A percentile compares a stretch with the other conserved stretches of the same genome.
Evolutionary conservation across 257 asterid species (phyloP).

Genomic region (Rehmannia glutinosa): DNA sequence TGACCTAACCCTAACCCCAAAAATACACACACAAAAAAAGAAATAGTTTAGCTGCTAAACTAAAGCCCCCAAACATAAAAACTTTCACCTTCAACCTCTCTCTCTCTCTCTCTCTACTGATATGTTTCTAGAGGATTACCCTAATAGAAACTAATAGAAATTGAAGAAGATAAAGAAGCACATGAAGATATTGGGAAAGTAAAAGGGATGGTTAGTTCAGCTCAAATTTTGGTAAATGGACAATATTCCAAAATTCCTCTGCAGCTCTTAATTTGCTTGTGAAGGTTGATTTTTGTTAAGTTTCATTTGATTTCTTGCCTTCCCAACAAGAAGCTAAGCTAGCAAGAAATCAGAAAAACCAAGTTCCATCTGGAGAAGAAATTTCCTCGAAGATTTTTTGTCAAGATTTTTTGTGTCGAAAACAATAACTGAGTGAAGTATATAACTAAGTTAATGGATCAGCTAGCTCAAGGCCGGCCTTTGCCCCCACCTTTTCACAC

Average conservation of each 20-base stretch:
- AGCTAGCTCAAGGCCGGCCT: slow-evolving; percentile 71
- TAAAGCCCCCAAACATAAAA: slow-evolving; percentile 20
- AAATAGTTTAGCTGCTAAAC: slow-evolving; percentile 3
- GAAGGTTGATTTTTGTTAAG: no score
- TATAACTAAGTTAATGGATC: slow-evolving; percentile 44
- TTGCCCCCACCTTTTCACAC: slow-evolving; percentile 77
- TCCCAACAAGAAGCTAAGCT: not conserved
- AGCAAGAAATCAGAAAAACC: no score
- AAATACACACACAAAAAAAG: not conserved
- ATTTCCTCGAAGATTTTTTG: not conserved
- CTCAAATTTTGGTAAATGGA: slow-evolving; percentile 24
- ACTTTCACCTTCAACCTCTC: slow-evolving; percentile 18
- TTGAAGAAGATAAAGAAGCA: not conserved
- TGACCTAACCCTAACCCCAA: slow-evolving; percentile 54
- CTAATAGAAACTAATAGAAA: not conserved
- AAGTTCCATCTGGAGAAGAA: not conserved
- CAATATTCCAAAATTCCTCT: no score
- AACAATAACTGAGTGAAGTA: not conserved
- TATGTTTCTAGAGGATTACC: not conserved
- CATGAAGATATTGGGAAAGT: not conserved
- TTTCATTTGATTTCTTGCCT: not conserved
- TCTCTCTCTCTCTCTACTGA: slow-evolving; percentile 16
- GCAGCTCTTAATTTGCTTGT: no score
- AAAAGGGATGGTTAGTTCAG: slow-evolving; percentile 3
- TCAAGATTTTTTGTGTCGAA: not conserved